These are phyloP conservation scores for Pythium utonaiense DNA, from an alignment of 352 stramenopile genomes.

Conservation along the genomic window DNA sequence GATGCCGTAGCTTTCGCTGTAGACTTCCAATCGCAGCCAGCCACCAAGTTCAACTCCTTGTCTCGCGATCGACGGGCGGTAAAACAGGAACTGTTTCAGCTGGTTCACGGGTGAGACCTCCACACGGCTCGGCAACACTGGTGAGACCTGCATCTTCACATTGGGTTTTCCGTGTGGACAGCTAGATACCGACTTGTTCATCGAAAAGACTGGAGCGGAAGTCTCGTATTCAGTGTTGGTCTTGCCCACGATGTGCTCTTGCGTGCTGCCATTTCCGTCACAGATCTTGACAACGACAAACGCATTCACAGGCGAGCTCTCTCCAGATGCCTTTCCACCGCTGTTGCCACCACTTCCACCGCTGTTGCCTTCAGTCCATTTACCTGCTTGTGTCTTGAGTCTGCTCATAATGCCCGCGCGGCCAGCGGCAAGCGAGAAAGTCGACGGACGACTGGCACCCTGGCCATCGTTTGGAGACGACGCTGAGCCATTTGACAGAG, in stretches of 20 bases:
- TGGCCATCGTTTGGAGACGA: constrained; percentile 8
- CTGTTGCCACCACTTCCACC: constrained; percentile 14
- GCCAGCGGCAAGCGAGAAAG: constrained; percentile 44
- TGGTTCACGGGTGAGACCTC: constrained; percentile 62
- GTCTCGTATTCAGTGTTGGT: constrained; percentile 87
- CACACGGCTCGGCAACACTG: constrained; percentile 48
- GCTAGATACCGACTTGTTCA: constrained; percentile 52
- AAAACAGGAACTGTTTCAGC: constrained; percentile 79
- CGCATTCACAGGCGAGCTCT: constrained; percentile 33
- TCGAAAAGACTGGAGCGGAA: constrained; percentile 61
- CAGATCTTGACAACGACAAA: constrained; percentile 78
- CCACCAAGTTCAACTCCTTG: constrained; percentile 39
- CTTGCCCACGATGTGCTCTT: constrained; percentile 64
- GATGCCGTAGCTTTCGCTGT: constrained; percentile 72
- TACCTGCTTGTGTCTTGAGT: constrained; percentile 56
- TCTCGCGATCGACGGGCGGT: constrained; percentile 35
- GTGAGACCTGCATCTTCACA: constrained; percentile 57
- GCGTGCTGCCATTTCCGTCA: constrained; percentile 40
- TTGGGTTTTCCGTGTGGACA: constrained; percentile 69
- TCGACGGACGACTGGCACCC: constrained; percentile 26
- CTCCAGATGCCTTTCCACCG: constrained; percentile 12
- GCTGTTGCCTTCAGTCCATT: constrained; percentile 40
- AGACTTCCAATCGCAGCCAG: constrained; percentile 75
- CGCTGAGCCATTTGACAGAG: constrained; percentile 9
- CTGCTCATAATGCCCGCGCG: constrained; percentile 61